Percentiles rank a stretch among this genome's conserved stretches.
phyloP scores from a whole-genome alignment of 2,329 filamentous ascomycete species.

The Colletotrichum plurivorum region DNA sequence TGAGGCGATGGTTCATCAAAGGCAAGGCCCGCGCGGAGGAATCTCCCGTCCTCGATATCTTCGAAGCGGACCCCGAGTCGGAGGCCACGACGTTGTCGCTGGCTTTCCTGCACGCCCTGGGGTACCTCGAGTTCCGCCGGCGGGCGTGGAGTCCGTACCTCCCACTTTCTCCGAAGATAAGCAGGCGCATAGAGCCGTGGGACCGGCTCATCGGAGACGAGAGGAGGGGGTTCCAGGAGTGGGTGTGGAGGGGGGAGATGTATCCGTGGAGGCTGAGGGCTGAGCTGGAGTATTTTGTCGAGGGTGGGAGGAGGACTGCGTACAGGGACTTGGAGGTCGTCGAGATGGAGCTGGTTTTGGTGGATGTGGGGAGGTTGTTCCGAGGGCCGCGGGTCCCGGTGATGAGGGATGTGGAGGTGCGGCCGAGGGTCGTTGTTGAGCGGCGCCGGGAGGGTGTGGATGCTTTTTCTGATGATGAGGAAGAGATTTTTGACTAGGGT shows the following conservation, averaged over 20 bases:
- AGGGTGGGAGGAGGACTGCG: slow-evolving; percentile 32
- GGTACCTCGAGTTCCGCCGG: slow-evolving; percentile 43
- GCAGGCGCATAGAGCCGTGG: slow-evolving; percentile 42
- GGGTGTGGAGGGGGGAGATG: slow-evolving; percentile 37
- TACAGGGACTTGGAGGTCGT: slow-evolving; percentile 41
- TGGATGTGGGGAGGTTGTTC: slow-evolving; percentile 35
- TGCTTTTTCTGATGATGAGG: neutral
- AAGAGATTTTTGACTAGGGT: slow-evolving; percentile 43
- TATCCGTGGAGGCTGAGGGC: slow-evolving; percentile 32
- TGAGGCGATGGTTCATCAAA: slow-evolving; percentile 16
- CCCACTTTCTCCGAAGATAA: slow-evolving; percentile 29
- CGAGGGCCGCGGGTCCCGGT: neutral
- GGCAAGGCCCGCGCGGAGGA: neutral
- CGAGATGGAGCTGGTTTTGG: slow-evolving; percentile 38
- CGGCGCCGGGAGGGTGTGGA: neutral
- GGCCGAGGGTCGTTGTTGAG: neutral
- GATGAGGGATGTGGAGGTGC: neutral
- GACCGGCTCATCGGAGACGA: slow-evolving; percentile 14
- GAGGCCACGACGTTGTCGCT: slow-evolving; percentile 42
- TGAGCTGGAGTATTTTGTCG: slow-evolving; percentile 42
- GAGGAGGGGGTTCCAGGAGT: slow-evolving; percentile 33
- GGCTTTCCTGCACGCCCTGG: slow-evolving; percentile 45
- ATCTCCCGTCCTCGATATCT: neutral
- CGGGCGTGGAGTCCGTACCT: slow-evolving; percentile 43
- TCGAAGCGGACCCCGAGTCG: slow-evolving; percentile 12